Base-by-base conservation (phyloP, 352 stramenopile species). In the Pilasporangium apinafurcum region DNA sequence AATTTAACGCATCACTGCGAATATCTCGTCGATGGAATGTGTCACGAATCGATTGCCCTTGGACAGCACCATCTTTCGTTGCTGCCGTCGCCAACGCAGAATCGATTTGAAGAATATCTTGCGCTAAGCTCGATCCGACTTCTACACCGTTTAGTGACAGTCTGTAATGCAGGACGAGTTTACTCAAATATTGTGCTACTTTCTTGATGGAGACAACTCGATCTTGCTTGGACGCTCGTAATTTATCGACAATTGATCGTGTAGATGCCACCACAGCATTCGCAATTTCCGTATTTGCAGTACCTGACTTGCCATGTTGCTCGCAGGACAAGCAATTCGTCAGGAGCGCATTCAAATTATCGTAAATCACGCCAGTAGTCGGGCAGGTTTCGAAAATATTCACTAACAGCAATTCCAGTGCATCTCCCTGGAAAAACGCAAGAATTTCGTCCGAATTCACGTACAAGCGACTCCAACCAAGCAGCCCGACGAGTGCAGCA, bases 11-110 rank as follows among this genome's bases (percentile, higher is more conserved):
- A 20, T 92, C 80, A 34, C 73, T 86, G 12, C 80, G 72, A 24
- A 92, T 59, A 40, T 92, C 80, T 1, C 80, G 67, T 14, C 80
- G 63, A 51, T 83, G 63, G 52, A 92, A 92, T 24, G 75, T 84
- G 20, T 90, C 74, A 2, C 77, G 80, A 24, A 92, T 92, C 0
- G 64, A 74, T 42, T 87, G 69, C 2, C 77, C 80, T 6, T 76
- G 65, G 7, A 90, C 66, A 14, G 59, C 66, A 8, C 74, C 61
- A 55, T 89, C 77, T 21, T 63, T 65, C 10, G 53, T 53, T 0
- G 59, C 54, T 10, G 63, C 49, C n/a, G 37, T 54, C 1, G 58
- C 53, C 24, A 90, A 54, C 36, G 70, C 54, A 0, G 60, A 43
- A 37, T 90, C 77, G 24, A 90, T 58, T 7, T 42, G 39, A 30